These are phyloP conservation scores for Digitaria exilis DNA, from an alignment of 202 grass and related monocot genomes.

Conservation along the genomic window DNA sequence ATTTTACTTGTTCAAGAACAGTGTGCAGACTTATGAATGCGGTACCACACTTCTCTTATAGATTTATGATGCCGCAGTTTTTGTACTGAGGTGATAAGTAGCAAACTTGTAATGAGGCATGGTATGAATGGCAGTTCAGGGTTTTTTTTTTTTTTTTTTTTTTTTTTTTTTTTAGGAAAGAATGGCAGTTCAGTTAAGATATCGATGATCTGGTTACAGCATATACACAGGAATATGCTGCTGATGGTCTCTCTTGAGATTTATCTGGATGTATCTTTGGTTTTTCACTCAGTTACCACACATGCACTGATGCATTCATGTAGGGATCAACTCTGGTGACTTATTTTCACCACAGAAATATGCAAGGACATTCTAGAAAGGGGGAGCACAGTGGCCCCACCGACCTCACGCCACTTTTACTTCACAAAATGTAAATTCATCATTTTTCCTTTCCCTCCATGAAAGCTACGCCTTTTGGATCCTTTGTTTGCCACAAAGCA, in stretches of 20 bases:
- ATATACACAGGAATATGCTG: neutral
- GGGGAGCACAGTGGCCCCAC: constrained; percentile 5
- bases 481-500: constrained; percentile 40
- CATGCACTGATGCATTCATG: neutral
- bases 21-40: neutral
- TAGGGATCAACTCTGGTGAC: neutral
- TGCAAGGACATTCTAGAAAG: constrained; percentile 37
- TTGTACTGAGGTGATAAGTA: neutral
- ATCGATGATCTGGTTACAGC: neutral
- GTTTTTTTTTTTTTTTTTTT: too few species aligned
- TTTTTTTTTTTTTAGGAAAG: too few species aligned
- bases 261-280: neutral
- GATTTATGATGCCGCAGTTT: neutral
- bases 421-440: neutral
- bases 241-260: neutral
- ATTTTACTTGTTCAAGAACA: constrained; percentile 22
- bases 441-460: neutral
- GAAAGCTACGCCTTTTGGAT: constrained; percentile 33
- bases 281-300: neutral
- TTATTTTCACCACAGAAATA: constrained; percentile 17
- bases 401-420: constrained; percentile 22
- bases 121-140: neutral
- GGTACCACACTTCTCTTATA: neutral
- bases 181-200: neutral
- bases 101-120: neutral